Conservation (phyloP, 495 filamentous ascomycete species). For the Xylaria scruposa region DNA sequence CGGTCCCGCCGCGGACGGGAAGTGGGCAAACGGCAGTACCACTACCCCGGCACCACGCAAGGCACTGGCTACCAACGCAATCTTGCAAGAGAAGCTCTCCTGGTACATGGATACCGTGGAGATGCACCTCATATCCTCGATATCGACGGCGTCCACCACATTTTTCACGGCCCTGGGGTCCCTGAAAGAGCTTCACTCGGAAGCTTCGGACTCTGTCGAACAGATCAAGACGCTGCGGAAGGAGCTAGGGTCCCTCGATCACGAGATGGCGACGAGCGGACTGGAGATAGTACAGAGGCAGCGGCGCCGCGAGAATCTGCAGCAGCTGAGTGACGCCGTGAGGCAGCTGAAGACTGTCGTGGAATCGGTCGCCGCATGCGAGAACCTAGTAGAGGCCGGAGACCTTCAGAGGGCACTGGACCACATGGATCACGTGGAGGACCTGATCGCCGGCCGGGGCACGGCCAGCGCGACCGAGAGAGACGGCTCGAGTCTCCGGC, state of each 20-base stretch:
- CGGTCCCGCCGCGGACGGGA: slow-evolving; percentile 61
- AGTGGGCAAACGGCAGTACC: slow-evolving; percentile 64
- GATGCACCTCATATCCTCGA: slow-evolving; percentile 94
- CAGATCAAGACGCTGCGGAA: slow-evolving; percentile 81
- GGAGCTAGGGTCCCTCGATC: slow-evolving; percentile 80
- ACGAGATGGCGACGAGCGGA: slow-evolving; percentile 85
- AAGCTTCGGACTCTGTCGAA: slow-evolving; percentile 89
- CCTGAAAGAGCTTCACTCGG: slow-evolving; percentile 85
- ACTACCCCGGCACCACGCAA: slow-evolving; percentile 70
- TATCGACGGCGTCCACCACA: slow-evolving; percentile 90
- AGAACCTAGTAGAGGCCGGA: slow-evolving; percentile 79
- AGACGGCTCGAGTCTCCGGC: slow-evolving; percentile 46
- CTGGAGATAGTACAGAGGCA: slow-evolving; percentile 85
- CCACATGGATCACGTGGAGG: slow-evolving; percentile 76
- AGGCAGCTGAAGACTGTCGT: slow-evolving; percentile 82
- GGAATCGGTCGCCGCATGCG: slow-evolving; percentile 75
- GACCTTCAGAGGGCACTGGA: slow-evolving; percentile 80
- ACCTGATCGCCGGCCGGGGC: slow-evolving; percentile 69
- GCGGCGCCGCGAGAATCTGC: slow-evolving; percentile 81
- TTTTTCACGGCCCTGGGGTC: slow-evolving; percentile 97
- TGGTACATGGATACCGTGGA: slow-evolving; percentile 99
- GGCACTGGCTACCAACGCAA: slow-evolving; percentile 93
- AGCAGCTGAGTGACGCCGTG: slow-evolving; percentile 80
- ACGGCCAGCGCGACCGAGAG: slow-evolving; percentile 19
- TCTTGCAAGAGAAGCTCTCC: slow-evolving; percentile 97